Evolutionary conservation across 2,329 filamentous ascomycete genomes (phyloP), one percentile per base, ranked within the genome.

Genomic region (Fusarium metavorans): DNA sequence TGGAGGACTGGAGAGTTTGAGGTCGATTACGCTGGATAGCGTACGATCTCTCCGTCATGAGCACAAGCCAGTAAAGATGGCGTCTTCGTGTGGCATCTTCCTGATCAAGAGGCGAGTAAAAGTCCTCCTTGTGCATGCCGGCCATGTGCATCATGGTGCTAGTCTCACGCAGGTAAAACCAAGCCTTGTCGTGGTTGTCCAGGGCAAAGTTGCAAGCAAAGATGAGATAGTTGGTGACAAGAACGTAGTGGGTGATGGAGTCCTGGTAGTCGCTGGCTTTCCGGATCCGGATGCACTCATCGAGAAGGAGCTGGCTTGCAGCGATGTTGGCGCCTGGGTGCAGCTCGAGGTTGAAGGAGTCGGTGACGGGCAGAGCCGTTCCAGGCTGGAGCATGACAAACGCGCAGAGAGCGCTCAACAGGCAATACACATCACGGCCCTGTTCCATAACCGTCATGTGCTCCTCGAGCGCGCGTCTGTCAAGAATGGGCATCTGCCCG

Each of bases 211-310:
- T 90, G 67, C 92, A 92, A 41, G 90, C 92, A 77, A 94, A 95
- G 30, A 96, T 81, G 81, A 96, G 95, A 82, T 94, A 95, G 64
- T 92, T 95, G n/a, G 92, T 94, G 68, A 92, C 90, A 14, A 94
- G 81, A 52, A 85, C 88, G 76, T 90, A 90, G 68, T 89, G 81
- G 10, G 85, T 89, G 9, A 90, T 87, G 16, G 83, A 84, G 61
- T 90, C 89, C 35, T 89, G 84, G 72, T 91, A 90, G 68, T 92
- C 90, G 72, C 88, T 89, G 25, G 88, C 88, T 79, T 91, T 92
- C 65, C 91, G 87, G 6, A 92, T 90, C n/a, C 90, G 87, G 18
- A 92, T 80, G 2, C 89, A 87, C 81, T 95, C 93, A 58, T 93
- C 90, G 72, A 95, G 85, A 57, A 95, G 84, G 43, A 93, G 83